These are phyloP conservation scores for Cardamine resedifolia DNA, from an alignment of 345 rosid species.

Conservation along the genomic window DNA sequence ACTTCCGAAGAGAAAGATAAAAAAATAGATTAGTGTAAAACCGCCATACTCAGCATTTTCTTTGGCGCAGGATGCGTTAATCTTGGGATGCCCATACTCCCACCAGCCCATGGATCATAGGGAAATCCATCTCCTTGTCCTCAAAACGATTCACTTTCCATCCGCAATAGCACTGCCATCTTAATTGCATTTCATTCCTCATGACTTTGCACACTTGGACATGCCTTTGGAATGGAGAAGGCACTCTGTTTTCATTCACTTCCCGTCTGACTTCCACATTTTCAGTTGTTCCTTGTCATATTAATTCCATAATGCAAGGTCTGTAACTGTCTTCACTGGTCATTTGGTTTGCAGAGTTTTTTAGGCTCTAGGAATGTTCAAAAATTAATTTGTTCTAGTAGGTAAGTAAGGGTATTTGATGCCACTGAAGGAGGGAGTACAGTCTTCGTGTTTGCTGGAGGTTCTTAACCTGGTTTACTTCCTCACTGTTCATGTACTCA, in stretches of 20 bases:
- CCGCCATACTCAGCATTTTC: conserved; percentile 91
- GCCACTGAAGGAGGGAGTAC: conserved; percentile 33
- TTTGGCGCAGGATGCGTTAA: conserved; percentile 83
- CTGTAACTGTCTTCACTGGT: conserved; percentile 83
- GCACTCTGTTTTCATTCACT: conserved; percentile 70
- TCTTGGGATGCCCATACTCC: conserved; percentile 58
- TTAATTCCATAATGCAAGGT: conserved; percentile 80
- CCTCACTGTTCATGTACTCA: conserved; percentile 18
- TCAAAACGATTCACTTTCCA: conserved; percentile 61
- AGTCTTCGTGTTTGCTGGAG: conserved; percentile 38
- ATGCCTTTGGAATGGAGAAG: conserved; percentile 61
- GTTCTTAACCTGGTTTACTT: conserved; percentile 33
- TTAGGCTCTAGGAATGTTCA: conserved; percentile 49
- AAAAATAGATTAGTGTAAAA: conserved; percentile 48
- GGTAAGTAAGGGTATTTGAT: conserved; percentile 38
- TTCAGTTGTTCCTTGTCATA: conserved; percentile 90
- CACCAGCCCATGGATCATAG: conserved; percentile 59
- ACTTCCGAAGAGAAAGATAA: conserved; percentile 38
- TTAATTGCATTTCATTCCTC: conserved; percentile 74
- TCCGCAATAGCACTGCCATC: conserved; percentile 72
- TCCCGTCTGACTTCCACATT: conserved; percentile 81
- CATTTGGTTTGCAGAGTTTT: conserved; percentile 62
- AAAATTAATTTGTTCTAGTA: conserved; percentile 42
- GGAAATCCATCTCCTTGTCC: conserved; percentile 57
- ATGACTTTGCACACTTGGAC: conserved; percentile 72